phyloP scores from a whole-genome alignment of 176 grass and related monocot genomes.

The Lolium rigidum region DNA sequence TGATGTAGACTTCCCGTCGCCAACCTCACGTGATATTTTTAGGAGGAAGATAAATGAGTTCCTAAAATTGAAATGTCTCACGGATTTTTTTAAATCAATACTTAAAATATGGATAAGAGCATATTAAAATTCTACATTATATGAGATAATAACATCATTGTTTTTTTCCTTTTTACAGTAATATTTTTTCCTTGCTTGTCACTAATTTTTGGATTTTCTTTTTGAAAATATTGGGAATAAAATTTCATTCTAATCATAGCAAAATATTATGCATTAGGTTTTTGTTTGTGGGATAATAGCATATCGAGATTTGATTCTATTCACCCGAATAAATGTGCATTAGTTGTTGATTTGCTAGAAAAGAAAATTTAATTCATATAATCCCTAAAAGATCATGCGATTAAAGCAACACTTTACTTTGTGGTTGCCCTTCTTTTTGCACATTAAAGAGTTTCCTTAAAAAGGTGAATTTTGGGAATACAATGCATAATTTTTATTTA shows the following conservation, averaged over 20 bases:
- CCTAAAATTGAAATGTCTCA: not conserved
- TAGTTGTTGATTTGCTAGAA: not conserved
- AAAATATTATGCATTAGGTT: not conserved
- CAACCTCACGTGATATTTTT: too few species aligned
- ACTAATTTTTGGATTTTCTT: not conserved
- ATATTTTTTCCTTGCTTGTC: not conserved
- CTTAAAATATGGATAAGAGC: not conserved
- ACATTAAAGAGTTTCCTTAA: too few species aligned
- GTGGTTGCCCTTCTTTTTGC: too few species aligned
- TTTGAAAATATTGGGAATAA: not conserved
- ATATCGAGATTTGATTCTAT: not conserved
- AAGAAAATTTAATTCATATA: too few species aligned
- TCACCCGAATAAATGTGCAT: not conserved
- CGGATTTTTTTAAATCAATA: not conserved
- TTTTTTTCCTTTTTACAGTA: not conserved
- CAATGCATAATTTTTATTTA: too few species aligned
- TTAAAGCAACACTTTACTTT: too few species aligned
- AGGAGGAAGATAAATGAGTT: not conserved
- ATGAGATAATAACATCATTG: not conserved
- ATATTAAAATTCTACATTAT: not conserved
- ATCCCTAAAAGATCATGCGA: too few species aligned
- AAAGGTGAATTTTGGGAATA: too few species aligned
- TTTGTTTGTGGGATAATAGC: not conserved
- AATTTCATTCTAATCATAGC: not conserved
- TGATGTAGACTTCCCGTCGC: too few species aligned